Evolutionary conservation across 169 alveolate genomes (phyloP), one percentile per base, ranked within the genome.

Genomic region (Ichthyophthirius multifiliis): DNA sequence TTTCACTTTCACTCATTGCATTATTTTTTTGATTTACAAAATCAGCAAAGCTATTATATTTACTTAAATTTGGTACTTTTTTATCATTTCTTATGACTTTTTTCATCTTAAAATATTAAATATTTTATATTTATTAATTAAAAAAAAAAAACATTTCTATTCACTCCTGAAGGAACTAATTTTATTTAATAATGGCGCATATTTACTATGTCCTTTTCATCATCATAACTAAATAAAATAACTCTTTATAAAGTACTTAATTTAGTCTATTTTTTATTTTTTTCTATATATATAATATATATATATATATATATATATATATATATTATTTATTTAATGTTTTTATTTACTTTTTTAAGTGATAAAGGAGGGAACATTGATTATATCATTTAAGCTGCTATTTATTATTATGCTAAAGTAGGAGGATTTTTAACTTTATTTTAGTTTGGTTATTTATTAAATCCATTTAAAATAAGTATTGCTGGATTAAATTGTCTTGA

Each of bases 381-480:
- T 55, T 67, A 55, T 7, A 81, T 71, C 86, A 81, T 81, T 39
- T 67, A 31, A 12, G 80, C 86, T 5, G 73, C 81, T 27, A 81
- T 31, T 81, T 81, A 41, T 20, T 46, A 23, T n/a, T 81, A 64
- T 12, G 48, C 65, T 55, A 31, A 20, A 39, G 45, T 81, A 27
- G 86, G 86, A 23, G 77, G 71, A 16, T 81, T 65, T 44, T 64
- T 64, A 81, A 71, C 80, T 18, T 35, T 43, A 15, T 43, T 27
- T 23, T n/a, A n/a, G n/a, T 37, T 15, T 47, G 64, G 45, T 23
- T 82, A 35, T 18, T 74, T 73, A 7, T 81, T 76, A 81, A 93
- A 93, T 31, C 97, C 97, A 83, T 87, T 91, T 94, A 93, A 88
- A 9, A 93, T 90, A 13, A 93, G 85, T 44, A 93, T 74, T 12